A percentile compares a stretch with the other conserved stretches of the same genome.
Evolutionary conservation across 1,139 yeast species (phyloP).

Genomic region (Taphrina pruni): DNA sequence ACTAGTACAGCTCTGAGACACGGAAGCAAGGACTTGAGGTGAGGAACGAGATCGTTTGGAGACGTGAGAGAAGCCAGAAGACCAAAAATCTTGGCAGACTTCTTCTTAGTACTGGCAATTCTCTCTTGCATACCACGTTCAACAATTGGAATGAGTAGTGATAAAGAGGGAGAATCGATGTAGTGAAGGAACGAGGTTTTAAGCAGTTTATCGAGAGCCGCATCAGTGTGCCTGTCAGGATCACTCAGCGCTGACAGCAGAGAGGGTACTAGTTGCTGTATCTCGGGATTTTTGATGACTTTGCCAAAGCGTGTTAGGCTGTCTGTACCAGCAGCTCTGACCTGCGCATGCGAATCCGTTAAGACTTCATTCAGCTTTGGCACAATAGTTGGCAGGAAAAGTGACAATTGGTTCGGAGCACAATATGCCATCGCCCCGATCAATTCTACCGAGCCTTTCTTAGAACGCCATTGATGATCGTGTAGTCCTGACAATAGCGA

Average conservation of each 20-base stretch:
- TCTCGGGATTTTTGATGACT: slow-evolving; percentile 96
- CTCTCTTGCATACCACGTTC: slow-evolving; percentile 95
- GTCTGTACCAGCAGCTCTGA: slow-evolving; percentile 90
- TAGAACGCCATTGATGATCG: slow-evolving; percentile 93
- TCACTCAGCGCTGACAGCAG: slow-evolving; percentile 93
- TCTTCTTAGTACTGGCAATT: slow-evolving; percentile 87
- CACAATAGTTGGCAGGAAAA: slow-evolving; percentile 83
- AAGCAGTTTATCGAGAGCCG: slow-evolving; percentile 82
- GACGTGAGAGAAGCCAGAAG: slow-evolving; percentile 97
- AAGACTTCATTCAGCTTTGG: slow-evolving; percentile 96
- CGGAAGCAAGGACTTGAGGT: slow-evolving; percentile 72
- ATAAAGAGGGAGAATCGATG: slow-evolving; percentile 96
- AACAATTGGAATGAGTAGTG: slow-evolving; percentile 86
- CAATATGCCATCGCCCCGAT: slow-evolving; percentile 97
- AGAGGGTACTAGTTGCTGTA: slow-evolving; percentile 85
- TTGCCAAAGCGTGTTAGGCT: slow-evolving; percentile 92
- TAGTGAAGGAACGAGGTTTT: slow-evolving; percentile 95
- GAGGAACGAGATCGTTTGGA: slow-evolving; percentile 81
- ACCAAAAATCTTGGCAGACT: slow-evolving; percentile 97
- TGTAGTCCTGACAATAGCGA: slow-evolving; percentile 84
- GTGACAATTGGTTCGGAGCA: slow-evolving; percentile 91
- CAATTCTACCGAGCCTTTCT: slow-evolving; percentile 94
- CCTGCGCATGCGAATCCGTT: slow-evolving; percentile 95
- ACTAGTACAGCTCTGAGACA: slow-evolving; percentile 95
- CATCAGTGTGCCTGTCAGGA: slow-evolving; percentile 87